A percentile compares a stretch with the other conserved stretches of the same genome.
Conservation (phyloP, 441 rosid genomes). For the Populus trichocarpa region DNA sequence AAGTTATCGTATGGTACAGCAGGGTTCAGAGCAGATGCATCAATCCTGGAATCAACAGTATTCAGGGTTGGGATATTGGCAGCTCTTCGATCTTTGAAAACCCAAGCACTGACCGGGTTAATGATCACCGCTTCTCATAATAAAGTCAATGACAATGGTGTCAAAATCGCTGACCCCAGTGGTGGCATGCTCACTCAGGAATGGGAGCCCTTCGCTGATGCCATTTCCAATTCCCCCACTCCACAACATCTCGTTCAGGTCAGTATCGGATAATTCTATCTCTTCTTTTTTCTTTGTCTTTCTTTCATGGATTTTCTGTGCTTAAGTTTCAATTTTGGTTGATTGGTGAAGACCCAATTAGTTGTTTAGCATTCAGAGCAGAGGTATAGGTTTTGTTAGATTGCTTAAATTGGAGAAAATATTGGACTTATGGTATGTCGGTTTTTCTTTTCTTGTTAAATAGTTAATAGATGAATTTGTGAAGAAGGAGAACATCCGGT, state of each 20-base stretch:
- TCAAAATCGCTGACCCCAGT: conserved; percentile 78
- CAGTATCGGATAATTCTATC: neutral
- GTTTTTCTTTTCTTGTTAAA: neutral
- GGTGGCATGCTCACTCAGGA: conserved; percentile 90
- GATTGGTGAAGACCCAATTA: neutral
- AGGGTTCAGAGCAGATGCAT: conserved; percentile 81
- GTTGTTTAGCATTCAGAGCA: neutral
- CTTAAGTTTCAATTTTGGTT: neutral
- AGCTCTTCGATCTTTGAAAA: conserved; percentile 76
- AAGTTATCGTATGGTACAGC: conserved; percentile 80
- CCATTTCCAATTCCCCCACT: conserved; percentile 66
- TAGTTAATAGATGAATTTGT: conserved; percentile 62
- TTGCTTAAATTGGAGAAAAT: neutral
- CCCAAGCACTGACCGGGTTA: conserved; percentile 60
- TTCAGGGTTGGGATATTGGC: conserved; percentile 78
- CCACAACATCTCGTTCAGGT: conserved; percentile 50
- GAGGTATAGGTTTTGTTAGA: neutral
- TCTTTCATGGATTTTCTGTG: neutral
- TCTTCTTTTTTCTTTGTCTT: neutral
- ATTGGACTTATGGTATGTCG: neutral
- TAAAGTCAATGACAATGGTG: conserved; percentile 70
- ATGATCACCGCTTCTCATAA: conserved; percentile 98
- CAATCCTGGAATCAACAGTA: conserved; percentile 65
- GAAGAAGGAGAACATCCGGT: conserved; percentile 52
- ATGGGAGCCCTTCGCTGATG: conserved; percentile 94